phyloP scores from a whole-genome alignment of 495 filamentous ascomycete species.

The Amorphotheca resinae region DNA sequence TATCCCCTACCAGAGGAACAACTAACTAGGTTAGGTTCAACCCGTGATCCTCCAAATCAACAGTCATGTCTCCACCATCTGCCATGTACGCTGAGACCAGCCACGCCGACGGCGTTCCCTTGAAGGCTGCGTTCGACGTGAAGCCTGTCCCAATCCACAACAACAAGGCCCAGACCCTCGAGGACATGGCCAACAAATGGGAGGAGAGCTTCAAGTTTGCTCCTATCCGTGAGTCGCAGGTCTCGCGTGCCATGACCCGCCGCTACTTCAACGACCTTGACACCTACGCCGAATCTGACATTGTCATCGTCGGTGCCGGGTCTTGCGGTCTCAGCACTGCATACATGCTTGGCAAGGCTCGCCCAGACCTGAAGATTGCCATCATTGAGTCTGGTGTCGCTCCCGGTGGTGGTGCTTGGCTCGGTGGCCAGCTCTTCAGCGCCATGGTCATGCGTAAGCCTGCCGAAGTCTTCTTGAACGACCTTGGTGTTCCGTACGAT shows the following conservation, averaged over 20 bases:
- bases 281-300: constrained; percentile 79
- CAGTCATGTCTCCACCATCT: constrained; percentile 66
- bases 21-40: constrained; percentile 24
- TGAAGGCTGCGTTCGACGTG: constrained; percentile 14
- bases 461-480: constrained; percentile 67
- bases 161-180: constrained; percentile 19
- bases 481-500: constrained; percentile 74
- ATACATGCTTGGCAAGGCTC: constrained; percentile 70
- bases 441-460: constrained; percentile 93
- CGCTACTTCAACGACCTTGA: constrained; percentile 86
- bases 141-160: constrained; percentile 11
- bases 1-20: constrained; percentile 20
- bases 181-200: constrained; percentile 25
- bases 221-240: constrained; percentile 79
- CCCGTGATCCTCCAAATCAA: constrained; percentile 12
- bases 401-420: constrained; percentile 81
- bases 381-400: constrained; percentile 81
- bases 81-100: constrained; percentile 25
- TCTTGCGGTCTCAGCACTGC: constrained; percentile 76
- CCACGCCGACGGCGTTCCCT: constrained; percentile 2
- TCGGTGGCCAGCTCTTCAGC: constrained; percentile 83
- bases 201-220: constrained; percentile 56
- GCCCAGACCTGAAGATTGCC: constrained; percentile 82
- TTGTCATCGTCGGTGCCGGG: constrained; percentile 82
- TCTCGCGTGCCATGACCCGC: constrained; percentile 82